These are phyloP conservation scores for Debaryomyces tyrocola DNA, from an alignment of 805 yeast genomes.

Conservation along the genomic window DNA sequence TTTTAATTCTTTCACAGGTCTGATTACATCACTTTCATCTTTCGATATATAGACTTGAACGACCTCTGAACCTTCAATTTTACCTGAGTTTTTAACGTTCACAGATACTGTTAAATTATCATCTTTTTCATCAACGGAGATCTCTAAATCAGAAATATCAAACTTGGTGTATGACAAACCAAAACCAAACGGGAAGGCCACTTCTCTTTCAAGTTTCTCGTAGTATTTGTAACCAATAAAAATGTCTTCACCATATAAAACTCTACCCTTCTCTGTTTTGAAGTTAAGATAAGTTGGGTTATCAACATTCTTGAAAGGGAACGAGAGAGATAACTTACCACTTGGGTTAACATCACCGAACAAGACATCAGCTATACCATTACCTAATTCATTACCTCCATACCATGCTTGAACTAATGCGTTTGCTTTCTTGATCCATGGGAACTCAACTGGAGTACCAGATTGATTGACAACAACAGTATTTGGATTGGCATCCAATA, in stretches of 20 bases:
- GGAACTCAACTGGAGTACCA: slow-evolving; percentile 33
- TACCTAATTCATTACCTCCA: slow-evolving; percentile 35
- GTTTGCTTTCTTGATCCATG: slow-evolving; percentile 26
- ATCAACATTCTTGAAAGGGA: slow-evolving; percentile 22
- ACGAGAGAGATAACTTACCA: slow-evolving; percentile 26
- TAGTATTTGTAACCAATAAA: slow-evolving; percentile 32
- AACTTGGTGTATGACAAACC: slow-evolving; percentile 33
- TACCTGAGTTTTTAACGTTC: slow-evolving; percentile 22
- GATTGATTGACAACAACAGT: slow-evolving; percentile 33
- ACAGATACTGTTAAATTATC: slow-evolving; percentile 17
- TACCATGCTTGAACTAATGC: slow-evolving; percentile 34
- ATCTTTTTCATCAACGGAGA: slow-evolving; percentile 13
- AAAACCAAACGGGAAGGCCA: slow-evolving; percentile 33
- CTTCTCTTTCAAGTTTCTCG: slow-evolving; percentile 24
- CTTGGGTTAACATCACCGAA: slow-evolving; percentile 33
- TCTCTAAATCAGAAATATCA: slow-evolving; percentile 13
- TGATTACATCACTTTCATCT: slow-evolving; percentile 14
- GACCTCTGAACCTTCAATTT: slow-evolving; percentile 25
- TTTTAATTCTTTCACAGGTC: slow-evolving; percentile 29
- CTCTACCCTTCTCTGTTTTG: slow-evolving; percentile 29
- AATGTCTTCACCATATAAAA: slow-evolving; percentile 33
- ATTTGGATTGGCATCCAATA: slow-evolving; percentile 26
- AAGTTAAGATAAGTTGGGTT: slow-evolving; percentile 32
- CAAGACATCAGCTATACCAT: slow-evolving; percentile 32
- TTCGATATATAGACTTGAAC: slow-evolving; percentile 27